Conservation (phyloP, 768 basidiomycete genomes). For the Mycena epipterygia region DNA sequence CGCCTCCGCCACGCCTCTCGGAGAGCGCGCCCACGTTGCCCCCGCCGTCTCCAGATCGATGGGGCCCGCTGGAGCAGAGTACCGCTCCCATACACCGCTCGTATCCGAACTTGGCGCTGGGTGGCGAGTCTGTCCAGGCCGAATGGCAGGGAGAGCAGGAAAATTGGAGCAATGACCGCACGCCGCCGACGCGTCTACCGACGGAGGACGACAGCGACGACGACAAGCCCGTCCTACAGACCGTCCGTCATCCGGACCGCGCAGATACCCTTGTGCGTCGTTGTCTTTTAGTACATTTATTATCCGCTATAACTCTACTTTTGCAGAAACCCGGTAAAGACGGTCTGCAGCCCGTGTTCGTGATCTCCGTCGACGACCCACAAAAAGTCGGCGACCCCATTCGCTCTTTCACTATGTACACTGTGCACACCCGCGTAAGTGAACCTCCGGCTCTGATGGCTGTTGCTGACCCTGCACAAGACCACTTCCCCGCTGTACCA, state of each 20-base stretch:
- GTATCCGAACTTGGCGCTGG: conserved; percentile 54
- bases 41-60: conserved; percentile 9
- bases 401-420: conserved; percentile 95
- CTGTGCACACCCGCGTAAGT: conserved; percentile 88
- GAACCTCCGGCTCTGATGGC: neutral
- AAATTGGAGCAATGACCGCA: conserved; percentile 53
- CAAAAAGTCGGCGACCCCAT: conserved; percentile 98
- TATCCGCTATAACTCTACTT: neutral
- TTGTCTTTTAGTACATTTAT: conserved; percentile 24
- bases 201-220: conserved; percentile 75
- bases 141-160: conserved; percentile 70
- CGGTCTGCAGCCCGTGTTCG: conserved; percentile 77
- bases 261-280: conserved; percentile 26
- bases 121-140: conserved; percentile 57
- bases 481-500: conserved; percentile 89
- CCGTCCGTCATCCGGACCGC: conserved; percentile 40
- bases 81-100: conserved; percentile 35
- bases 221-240: conserved; percentile 75
- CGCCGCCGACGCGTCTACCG: conserved; percentile 35
- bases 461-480: conserved; percentile 49
- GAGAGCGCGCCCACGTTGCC: conserved; percentile 34
- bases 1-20: conserved; percentile 44
- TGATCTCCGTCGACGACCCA: conserved; percentile 95
- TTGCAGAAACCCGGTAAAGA: conserved; percentile 52
- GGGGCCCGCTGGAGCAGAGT: conserved; percentile 27